phyloP scores from a whole-genome alignment of 805 yeast species.

The Candida dajiaensis region DNA sequence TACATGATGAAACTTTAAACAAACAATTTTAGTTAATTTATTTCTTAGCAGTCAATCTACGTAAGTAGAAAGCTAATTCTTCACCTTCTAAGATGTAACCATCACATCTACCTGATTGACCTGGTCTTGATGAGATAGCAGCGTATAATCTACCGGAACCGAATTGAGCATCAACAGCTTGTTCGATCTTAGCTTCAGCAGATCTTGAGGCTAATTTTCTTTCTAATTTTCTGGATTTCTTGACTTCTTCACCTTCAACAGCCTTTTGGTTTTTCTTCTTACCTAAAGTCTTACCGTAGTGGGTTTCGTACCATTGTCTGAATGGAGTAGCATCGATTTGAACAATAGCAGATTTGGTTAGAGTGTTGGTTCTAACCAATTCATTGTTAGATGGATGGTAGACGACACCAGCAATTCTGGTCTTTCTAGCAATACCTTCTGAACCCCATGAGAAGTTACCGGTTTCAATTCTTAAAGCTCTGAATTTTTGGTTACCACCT shows the following conservation, averaged over 20 bases:
- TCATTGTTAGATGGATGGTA: constrained; percentile 99
- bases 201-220: constrained; percentile 94
- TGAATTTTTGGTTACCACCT: constrained; percentile 99
- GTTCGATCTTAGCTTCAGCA: constrained; percentile 75
- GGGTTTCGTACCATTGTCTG: constrained; percentile 98
- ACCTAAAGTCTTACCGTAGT: constrained; percentile 92
- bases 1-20: constrained; percentile 20
- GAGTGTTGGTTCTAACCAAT: constrained; percentile 99
- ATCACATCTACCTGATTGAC: constrained; percentile 99
- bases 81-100: constrained; percentile 99
- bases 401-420: constrained; percentile 96
- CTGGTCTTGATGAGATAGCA: constrained; percentile 98
- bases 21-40: constrained; percentile 35
- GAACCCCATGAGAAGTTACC: constrained; percentile 99
- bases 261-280: constrained; percentile 57
- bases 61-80: constrained; percentile 99
- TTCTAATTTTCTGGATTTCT: constrained; percentile 74
- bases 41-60: constrained; percentile 99
- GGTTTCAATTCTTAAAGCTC: constrained; percentile 98
- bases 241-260: constrained; percentile 51
- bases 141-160: constrained; percentile 99
- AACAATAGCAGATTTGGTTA: constrained; percentile 97
- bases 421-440: constrained; percentile 97
- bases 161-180: constrained; percentile 93
- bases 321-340: constrained; percentile 99